phyloP scores from a whole-genome alignment of 2,329 filamentous ascomycete genomes.

The Ophiostoma ips region DNA sequence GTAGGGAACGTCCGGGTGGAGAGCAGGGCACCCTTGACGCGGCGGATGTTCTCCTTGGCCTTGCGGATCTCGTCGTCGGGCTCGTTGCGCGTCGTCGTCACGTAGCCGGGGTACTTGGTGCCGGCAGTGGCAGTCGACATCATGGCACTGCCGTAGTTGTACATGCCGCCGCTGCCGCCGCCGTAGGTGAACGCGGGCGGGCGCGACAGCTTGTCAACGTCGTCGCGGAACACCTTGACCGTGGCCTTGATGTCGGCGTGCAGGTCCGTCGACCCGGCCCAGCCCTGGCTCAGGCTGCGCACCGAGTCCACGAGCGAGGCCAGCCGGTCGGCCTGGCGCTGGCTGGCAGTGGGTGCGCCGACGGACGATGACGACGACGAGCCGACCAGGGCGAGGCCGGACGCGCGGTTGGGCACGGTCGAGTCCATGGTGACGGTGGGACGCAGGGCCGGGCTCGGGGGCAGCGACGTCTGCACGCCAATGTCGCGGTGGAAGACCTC shows the following conservation, averaged over 20 bases:
- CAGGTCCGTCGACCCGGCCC: conserved; percentile 4
- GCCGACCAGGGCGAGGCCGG: neutral
- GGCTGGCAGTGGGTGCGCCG: neutral
- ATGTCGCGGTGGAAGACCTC: conserved; percentile 74
- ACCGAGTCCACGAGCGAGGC: conserved; percentile 13
- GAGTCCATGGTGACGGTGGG: conserved; percentile 6
- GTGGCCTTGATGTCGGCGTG: conserved; percentile 32
- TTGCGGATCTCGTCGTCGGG: conserved; percentile 58
- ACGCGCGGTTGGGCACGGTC: neutral
- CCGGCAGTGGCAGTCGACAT: conserved; percentile 1
- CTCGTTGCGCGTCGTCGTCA: conserved; percentile 32
- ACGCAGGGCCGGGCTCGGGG: conserved; percentile 24
- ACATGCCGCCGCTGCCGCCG: conserved; percentile 13
- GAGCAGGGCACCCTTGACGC: conserved; percentile 66
- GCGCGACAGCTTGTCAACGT: conserved; percentile 45
- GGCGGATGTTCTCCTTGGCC: conserved; percentile 60
- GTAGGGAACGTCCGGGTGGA: conserved; percentile 61
- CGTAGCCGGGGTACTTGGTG: conserved; percentile 27
- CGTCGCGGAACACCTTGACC: conserved; percentile 47
- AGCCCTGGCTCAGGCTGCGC: conserved; percentile 5
- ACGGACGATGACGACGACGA: neutral
- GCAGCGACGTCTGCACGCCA: conserved; percentile 59
- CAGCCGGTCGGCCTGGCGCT: conserved; percentile 6
- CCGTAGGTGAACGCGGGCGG: conserved; percentile 21
- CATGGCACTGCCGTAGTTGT: conserved; percentile 23